phyloP scores from a whole-genome alignment of 1,284 basidiomycete species.

The Uromyces viciae-fabae region DNA sequence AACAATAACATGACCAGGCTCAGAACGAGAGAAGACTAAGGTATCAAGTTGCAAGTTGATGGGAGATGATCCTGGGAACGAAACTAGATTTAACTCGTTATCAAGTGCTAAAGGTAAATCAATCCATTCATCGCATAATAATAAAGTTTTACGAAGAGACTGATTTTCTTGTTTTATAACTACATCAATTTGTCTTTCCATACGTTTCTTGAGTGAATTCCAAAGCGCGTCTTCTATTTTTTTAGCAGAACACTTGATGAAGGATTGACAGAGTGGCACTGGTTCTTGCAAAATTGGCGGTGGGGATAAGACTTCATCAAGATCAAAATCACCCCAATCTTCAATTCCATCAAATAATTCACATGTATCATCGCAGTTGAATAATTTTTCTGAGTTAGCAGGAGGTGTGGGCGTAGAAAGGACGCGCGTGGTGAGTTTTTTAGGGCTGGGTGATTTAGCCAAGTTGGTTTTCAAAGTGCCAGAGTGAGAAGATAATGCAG shows the following conservation, averaged over 20 bases:
- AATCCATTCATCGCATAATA: conserved; percentile 40
- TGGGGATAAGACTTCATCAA: conserved; percentile 16
- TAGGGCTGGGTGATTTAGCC: too few relatives aligned
- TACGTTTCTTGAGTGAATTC: conserved; percentile 26
- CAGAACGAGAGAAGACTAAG: conserved; percentile 41
- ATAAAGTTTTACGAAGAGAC: neutral
- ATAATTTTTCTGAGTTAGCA: neutral
- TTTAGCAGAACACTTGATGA: conserved; percentile 6
- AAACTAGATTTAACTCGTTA: conserved; percentile 31
- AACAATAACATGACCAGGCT: conserved; percentile 61
- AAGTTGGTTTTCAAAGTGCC: neutral
- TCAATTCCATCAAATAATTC: conserved; percentile 26
- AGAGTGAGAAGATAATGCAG: neutral
- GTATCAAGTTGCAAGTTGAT: conserved; percentile 27
- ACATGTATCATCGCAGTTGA: neutral
- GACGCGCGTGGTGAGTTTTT: neutral
- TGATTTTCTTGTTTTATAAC: neutral
- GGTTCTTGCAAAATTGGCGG: neutral
- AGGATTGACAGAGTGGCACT: conserved; percentile 3
- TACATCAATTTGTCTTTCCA: conserved; percentile 34
- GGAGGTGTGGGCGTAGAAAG: neutral
- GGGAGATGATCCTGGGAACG: conserved; percentile 22
- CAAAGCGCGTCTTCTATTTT: conserved; percentile 1
- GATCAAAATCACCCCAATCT: conserved; percentile 16
- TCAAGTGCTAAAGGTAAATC: conserved; percentile 16